phyloP scores from a whole-genome alignment of 345 rosid genomes.

The Euphorbia pulcherrima region DNA sequence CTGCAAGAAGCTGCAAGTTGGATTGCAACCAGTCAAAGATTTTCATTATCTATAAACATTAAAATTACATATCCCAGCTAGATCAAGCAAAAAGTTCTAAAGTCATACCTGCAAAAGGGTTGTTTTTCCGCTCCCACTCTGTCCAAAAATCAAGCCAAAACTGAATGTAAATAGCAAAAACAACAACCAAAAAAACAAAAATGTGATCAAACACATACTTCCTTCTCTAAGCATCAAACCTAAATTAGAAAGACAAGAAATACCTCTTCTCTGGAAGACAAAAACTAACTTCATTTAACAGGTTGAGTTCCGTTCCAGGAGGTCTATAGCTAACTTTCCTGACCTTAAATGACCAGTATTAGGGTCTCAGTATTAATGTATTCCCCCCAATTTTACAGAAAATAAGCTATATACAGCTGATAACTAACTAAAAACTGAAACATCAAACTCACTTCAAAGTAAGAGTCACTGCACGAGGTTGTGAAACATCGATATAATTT shows the following conservation, averaged over 20 bases:
- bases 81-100: not conserved
- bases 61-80: not conserved
- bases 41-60: constrained; percentile 2
- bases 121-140: constrained; percentile 95
- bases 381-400: not conserved
- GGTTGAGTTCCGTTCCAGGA: constrained; percentile 71
- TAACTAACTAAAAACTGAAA: not conserved
- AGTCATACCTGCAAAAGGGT: constrained; percentile 73
- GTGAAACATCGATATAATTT: constrained; percentile 18
- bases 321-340: constrained; percentile 68
- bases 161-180: constrained; percentile 33
- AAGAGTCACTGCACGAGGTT: constrained; percentile 51
- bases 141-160: constrained; percentile 92
- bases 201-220: not conserved
- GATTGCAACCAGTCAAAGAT: not conserved
- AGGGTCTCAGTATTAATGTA: constrained; percentile 18
- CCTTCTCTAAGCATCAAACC: not conserved
- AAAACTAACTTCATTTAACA: constrained; percentile 64
- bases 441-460: constrained; percentile 56
- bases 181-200: constrained; percentile 1
- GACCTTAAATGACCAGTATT: constrained; percentile 34
- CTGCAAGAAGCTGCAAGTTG: constrained; percentile 71
- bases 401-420: not conserved
- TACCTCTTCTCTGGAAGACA: constrained; percentile 77
- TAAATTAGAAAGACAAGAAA: constrained; percentile 5